Evolutionary conservation across 164 flowering plant species (phyloP).

Genomic region (Amborella trichopoda): DNA sequence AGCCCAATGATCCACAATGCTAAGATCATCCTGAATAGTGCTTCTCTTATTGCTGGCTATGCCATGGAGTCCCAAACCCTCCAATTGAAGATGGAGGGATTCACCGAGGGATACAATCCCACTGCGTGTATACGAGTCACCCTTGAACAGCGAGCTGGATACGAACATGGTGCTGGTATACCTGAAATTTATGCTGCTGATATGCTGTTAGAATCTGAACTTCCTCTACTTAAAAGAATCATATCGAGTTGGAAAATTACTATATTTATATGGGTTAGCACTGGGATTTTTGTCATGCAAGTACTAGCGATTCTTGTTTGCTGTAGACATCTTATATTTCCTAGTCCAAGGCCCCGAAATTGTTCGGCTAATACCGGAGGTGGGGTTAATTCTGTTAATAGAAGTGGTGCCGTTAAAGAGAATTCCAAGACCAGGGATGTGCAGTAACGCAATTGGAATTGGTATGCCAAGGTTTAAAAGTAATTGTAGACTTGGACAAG

Average conservation of each 20-base stretch:
- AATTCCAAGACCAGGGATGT: too few relatives aligned
- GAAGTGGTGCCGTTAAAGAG: too few relatives aligned
- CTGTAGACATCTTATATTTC: conserved; percentile 56
- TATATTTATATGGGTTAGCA: conserved; percentile 49
- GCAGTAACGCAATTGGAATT: too few relatives aligned
- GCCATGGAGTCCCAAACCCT: conserved; percentile 58
- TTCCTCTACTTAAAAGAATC: conserved; percentile 49
- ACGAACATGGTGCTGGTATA: conserved; percentile 50
- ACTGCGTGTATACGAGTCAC: conserved; percentile 57
- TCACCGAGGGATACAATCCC: conserved; percentile 39
- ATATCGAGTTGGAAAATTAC: conserved; percentile 78
- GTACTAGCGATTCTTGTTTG: conserved; percentile 42
- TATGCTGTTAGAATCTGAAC: conserved; percentile 53
- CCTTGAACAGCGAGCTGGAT: conserved; percentile 78
- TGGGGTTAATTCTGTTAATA: too few relatives aligned
- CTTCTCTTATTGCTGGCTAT: conserved; percentile 66
- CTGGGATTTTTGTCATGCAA: conserved; percentile 33
- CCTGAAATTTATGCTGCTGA: conserved; percentile 72
- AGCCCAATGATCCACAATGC: conserved; percentile 53
- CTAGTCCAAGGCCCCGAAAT: conserved; percentile 33
- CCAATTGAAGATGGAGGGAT: conserved; percentile 33
- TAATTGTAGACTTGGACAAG: too few relatives aligned
- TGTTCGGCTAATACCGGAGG: too few relatives aligned
- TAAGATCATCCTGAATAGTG: conserved; percentile 42
- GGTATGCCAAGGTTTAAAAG: too few relatives aligned